phyloP scores from a whole-genome alignment of 257 asterid genomes.

The Solanum chmielewskii region DNA sequence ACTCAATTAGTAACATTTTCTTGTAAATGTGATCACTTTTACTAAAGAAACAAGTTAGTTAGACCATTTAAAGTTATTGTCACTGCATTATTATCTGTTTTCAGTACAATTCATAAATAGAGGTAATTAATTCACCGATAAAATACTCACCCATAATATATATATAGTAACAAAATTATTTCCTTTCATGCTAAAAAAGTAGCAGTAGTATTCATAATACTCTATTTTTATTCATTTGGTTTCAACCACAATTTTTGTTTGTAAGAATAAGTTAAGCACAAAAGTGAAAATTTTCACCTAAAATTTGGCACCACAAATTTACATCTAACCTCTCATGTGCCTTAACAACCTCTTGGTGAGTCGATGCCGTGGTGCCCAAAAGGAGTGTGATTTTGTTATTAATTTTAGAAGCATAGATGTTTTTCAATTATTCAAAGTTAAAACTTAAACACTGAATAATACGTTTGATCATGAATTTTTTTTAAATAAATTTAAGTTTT shows the following conservation, averaged over 20 bases:
- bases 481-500: too few species aligned
- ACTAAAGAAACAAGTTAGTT: neutral
- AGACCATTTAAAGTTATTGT: neutral
- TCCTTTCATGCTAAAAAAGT: neutral
- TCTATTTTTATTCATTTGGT: neutral
- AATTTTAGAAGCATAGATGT: neutral
- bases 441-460: too few species aligned
- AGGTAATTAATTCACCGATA: neutral
- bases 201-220: neutral
- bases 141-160: neutral
- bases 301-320: neutral
- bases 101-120: neutral
- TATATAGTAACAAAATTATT: neutral
- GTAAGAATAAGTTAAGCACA: neutral
- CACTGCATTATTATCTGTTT: neutral
- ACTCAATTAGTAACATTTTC: neutral
- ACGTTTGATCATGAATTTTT: fast-evolving
- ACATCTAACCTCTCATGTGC: neutral
- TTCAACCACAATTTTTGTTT: neutral
- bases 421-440: too few species aligned
- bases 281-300: neutral
- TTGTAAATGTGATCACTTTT: neutral
- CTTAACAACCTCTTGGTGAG: neutral
- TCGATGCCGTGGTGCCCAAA: neutral
- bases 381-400: neutral